Conservation (phyloP, 169 alveolate genomes). For the Besnoitia besnoiti region DNA sequence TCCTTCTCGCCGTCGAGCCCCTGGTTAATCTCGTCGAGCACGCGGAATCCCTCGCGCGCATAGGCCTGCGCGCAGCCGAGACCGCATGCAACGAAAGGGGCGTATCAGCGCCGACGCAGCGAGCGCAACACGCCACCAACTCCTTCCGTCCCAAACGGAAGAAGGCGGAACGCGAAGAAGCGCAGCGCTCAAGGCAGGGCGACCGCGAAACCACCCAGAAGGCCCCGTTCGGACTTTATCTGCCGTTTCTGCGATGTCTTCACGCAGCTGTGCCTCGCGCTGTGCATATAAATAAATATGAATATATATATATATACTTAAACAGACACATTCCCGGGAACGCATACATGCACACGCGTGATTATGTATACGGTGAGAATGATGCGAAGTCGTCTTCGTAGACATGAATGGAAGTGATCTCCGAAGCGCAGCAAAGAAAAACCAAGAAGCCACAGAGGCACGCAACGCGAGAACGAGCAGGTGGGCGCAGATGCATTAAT, state of each 20-base stretch:
- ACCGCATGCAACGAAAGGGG: neutral
- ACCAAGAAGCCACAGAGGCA: too few species aligned
- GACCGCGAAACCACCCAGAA: too few species aligned
- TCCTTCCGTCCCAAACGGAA: neutral
- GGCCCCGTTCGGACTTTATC: too few species aligned
- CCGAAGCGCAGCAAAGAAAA: too few species aligned
- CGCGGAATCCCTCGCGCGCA: conserved; percentile 39
- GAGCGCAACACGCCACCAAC: neutral
- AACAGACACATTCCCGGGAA: too few species aligned
- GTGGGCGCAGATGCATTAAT: too few species aligned
- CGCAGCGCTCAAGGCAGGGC: too few species aligned
- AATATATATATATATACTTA: neutral
- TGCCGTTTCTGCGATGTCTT: too few species aligned
- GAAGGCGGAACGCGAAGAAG: too few species aligned
- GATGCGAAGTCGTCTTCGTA: too few species aligned
- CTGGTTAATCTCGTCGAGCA: conserved; percentile 50
- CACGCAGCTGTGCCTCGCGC: neutral
- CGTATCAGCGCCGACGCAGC: neutral
- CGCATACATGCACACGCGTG: too few species aligned
- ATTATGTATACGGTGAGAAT: neutral
- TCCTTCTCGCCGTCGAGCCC: conserved; percentile 53
- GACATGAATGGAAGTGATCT: neutral
- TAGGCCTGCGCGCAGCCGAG: conserved; percentile 39
- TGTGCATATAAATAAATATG: neutral
- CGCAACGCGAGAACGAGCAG: too few species aligned